Evolutionary conservation across 2,329 filamentous ascomycete genomes (phyloP), one percentile per base, ranked within the genome.

Genomic region (Clonostachys byssicola): DNA sequence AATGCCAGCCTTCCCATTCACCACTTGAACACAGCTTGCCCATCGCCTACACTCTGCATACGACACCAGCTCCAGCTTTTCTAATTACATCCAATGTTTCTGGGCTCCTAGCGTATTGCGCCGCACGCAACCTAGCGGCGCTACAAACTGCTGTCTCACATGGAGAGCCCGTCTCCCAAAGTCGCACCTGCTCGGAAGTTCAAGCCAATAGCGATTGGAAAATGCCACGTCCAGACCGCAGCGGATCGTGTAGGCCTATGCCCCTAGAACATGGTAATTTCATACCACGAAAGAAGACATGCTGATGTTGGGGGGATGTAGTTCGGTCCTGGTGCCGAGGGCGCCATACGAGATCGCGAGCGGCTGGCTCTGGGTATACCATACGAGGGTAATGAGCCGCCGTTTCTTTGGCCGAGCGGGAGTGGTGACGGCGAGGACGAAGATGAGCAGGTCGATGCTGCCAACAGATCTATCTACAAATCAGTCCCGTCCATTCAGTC

Each of bases 311-410:
- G 8, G 9, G 23, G 23, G 23, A 30, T 30, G 34, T 49, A 71
- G 67, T 71, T 71, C 57, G 68, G 68, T 23, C 49, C 56, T 44
- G 59, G 60, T 7, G 68, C 63, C 33, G 60, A 53, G 49, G 49
- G 51, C 6, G 60, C 59, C 38, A 59, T 71, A 34, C 56, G 60
- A 18, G 62, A 66, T 44, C 64, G 66, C 44, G 68, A 71, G 49
- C 59, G 58, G 46, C 54, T 55, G 33, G 49, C 53, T 18, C 43
- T 56, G 45, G 55, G 56, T 18, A 52, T 60, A 46, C 49, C 56
- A 13, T 47, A 54, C 4, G 44, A 56, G 23, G 58, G 51, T 42
- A 42, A 46, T 18, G 60, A 63, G 34, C 44, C 51, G 16, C 59
- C 63, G 13, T 59, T 59, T 34, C 52, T 52, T 16, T 68, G 64